Conservation (phyloP, 2,329 filamentous ascomycete genomes). For the Fusarium agapanthi region DNA sequence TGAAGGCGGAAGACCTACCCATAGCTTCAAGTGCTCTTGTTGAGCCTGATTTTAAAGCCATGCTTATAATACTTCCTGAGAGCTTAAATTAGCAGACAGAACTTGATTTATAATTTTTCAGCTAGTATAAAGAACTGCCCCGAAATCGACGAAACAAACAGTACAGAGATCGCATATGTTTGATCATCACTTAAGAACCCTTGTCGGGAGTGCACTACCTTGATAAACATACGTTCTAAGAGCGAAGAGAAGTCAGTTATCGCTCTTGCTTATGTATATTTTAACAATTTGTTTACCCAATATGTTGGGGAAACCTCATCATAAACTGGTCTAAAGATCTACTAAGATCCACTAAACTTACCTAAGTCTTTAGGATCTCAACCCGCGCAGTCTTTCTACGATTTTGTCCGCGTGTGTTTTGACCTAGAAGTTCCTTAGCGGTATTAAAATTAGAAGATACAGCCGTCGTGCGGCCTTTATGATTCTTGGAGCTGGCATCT, state of each 20-base stretch:
- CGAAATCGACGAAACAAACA: no score
- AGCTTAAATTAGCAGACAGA: no score
- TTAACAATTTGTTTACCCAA: accelerated
- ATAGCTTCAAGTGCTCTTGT: no score
- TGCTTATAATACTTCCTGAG: no score
- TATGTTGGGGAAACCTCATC: background rate
- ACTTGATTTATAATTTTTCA: no score
- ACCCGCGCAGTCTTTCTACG: background rate
- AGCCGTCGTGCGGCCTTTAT: background rate
- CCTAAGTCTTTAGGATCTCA: no score
- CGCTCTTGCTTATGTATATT: accelerated
- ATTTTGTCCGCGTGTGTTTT: background rate
- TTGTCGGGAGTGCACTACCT: background rate
- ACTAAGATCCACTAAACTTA: no score
- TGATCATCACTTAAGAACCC: no score
- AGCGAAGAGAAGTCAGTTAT: background rate
- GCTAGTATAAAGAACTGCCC: no score
- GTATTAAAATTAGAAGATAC: background rate
- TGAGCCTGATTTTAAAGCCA: accelerated
- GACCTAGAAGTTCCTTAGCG: background rate
- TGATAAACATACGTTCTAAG: accelerated
- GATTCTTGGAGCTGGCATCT: background rate
- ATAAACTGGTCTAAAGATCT: no score
- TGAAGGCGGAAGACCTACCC: accelerated
- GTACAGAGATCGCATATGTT: no score